Conservation (phyloP, 225 moss, liverwort and hornwort genomes). For the Climacium dendroides region DNA sequence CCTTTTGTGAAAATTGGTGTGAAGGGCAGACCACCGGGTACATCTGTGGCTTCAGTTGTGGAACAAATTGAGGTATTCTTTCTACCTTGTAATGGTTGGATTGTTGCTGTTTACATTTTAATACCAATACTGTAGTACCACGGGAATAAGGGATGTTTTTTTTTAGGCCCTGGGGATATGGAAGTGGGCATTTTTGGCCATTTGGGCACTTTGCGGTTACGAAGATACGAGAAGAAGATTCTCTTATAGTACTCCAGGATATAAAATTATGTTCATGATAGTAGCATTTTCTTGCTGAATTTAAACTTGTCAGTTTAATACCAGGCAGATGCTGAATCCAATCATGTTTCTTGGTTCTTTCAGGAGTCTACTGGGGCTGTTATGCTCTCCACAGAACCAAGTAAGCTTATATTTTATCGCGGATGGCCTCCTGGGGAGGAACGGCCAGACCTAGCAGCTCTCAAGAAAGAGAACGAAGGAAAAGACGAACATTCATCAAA, state of each 20-base stretch:
- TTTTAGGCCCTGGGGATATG: neutral
- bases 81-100: neutral
- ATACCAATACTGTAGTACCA: neutral
- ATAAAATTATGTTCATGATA: neutral
- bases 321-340: neutral
- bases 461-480: constrained; percentile 21
- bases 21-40: constrained; percentile 66
- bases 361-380: constrained; percentile 84
- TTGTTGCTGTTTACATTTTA: neutral
- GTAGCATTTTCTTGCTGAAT: neutral
- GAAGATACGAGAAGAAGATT: neutral
- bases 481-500: neutral
- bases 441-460: constrained; percentile 34
- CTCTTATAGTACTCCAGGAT: neutral
- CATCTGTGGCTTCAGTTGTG: constrained; percentile 74
- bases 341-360: neutral
- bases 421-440: constrained; percentile 80
- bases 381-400: constrained; percentile 71
- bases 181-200: neutral
- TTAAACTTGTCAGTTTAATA: neutral
- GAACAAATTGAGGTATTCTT: constrained; percentile 61
- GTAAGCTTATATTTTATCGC: constrained; percentile 83
- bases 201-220: neutral
- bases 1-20: constrained; percentile 89
- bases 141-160: neutral